Percentiles rank a stretch among this genome's conserved stretches.
phyloP scores from a whole-genome alignment of 192 early-diverging fungal species.

The Spizellomyces punctatus region DNA sequence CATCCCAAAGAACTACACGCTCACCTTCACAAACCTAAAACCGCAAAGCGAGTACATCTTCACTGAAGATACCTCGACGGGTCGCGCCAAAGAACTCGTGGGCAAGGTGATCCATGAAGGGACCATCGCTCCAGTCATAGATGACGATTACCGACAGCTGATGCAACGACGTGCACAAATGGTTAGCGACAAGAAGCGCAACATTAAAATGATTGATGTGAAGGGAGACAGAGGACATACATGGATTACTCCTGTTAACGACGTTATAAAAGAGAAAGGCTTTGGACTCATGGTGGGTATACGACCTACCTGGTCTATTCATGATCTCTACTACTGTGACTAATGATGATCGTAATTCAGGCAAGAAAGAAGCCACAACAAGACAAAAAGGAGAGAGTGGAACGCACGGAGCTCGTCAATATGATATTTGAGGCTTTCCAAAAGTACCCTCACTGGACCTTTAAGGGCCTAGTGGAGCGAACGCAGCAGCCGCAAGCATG shows the following conservation, averaged over 20 bases:
- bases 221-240: conserved; percentile 2
- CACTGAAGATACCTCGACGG: conserved; percentile 55
- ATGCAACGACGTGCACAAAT: conserved; percentile 18
- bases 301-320: not conserved
- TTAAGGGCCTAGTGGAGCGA: conserved; percentile 81
- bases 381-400: conserved; percentile 83
- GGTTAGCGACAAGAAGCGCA: conserved; percentile 18
- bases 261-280: conserved; percentile 1
- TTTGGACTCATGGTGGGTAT: conserved; percentile 13
- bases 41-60: conserved; percentile 81
- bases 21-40: conserved; percentile 69
- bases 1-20: conserved; percentile 82
- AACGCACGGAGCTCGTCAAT: conserved; percentile 80
- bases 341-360: not conserved
- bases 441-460: conserved; percentile 77
- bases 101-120: conserved; percentile 50
- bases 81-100: conserved; percentile 36
- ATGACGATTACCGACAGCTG: conserved; percentile 39
- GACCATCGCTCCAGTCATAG: conserved; percentile 40
- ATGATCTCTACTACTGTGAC: not conserved
- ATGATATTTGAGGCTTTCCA: conserved; percentile 82
- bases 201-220: conserved; percentile 10
- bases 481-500: conserved; percentile 81
- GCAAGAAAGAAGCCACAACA: conserved; percentile 38
- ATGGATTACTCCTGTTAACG: conserved; percentile 23